phyloP scores from a whole-genome alignment of 805 yeast species.

The Komagataella pastoris region DNA sequence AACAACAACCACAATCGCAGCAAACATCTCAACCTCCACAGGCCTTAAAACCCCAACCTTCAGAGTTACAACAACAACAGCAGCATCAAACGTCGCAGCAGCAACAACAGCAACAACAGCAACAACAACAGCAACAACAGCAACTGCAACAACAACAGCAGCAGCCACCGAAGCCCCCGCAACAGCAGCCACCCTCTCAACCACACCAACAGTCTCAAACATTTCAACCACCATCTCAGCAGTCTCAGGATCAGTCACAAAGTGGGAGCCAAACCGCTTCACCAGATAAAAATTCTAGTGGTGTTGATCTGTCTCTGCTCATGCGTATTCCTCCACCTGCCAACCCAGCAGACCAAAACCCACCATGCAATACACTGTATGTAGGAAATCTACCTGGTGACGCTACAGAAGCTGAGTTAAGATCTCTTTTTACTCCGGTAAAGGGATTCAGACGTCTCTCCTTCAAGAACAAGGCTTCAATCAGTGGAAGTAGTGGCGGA shows the following conservation, averaged over 20 bases:
- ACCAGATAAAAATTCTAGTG: slow-evolving; percentile 4
- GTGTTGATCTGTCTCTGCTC: slow-evolving; percentile 54
- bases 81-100: slow-evolving; percentile 5
- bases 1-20: slow-evolving; percentile 1
- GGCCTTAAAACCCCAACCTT: slow-evolving; percentile 1
- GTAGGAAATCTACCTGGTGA: slow-evolving; percentile 97
- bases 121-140: slow-evolving; percentile 2
- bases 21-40: slow-evolving; percentile 3
- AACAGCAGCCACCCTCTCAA: slow-evolving; percentile 3
- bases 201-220: slow-evolving; percentile 2
- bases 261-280: slow-evolving; percentile 10
- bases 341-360: slow-evolving; percentile 97
- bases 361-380: slow-evolving; percentile 94
- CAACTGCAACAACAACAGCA: slow-evolving; percentile 7
- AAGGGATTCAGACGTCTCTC: slow-evolving; percentile 88
- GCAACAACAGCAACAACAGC: slow-evolving; percentile 5
- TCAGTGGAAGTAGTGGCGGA: slow-evolving; percentile 7
- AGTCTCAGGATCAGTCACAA: slow-evolving; percentile 9
- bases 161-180: slow-evolving; percentile 1
- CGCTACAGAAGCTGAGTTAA: slow-evolving; percentile 85
- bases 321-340: slow-evolving; percentile 87
- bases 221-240: slow-evolving; percentile 4
- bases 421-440: slow-evolving; percentile 77
- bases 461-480: slow-evolving; percentile 57
- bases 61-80: slow-evolving; percentile 5